Evolutionary conservation across 2,329 filamentous ascomycete species (phyloP), one percentile per base, ranked within the genome.

Genomic region (Exophiala phaeomuriformis): DNA sequence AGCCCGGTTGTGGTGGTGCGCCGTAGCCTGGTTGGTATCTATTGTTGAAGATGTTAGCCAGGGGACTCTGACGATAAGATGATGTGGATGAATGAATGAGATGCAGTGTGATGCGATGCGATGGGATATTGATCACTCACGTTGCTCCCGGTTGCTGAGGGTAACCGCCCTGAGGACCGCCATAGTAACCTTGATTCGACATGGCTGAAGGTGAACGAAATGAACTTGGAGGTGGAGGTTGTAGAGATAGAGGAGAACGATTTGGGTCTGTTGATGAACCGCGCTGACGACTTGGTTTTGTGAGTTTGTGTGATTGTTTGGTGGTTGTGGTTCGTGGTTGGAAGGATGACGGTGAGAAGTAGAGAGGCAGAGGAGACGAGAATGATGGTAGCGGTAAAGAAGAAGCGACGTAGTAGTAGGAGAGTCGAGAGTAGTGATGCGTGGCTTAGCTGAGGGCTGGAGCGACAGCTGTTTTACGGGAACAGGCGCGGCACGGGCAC

Each of bases 141-240:
- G 43, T 51, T 54, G 61, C 56, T 19, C 56, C 58, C 43, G 61
- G 61, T 45, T 62, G 59, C 52, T 63, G 39, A 28, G 39, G 39
- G 19, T 41, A 41, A 27, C 39, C 39, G 39, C 39, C 39, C 4
- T 41, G 61, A 49, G 58, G 60, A 28, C 56, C 55, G 41, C 53
- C 52, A 39, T 63, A 62, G 46, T 64, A 64, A 40, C 52, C 55
- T 59, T 63, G 60, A 37, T 56, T 61, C 32, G 60, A 59, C 61
- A 63, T 63, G 19, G 28, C 33, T 49, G 19, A 19, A 19, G 19
- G 19, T 19, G 19, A 19, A 19, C 19, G 19, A 19, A 19, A 10
- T 47, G 43, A 31, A n/a, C 31, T 37, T 30, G 28, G 29, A 2
- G 30, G 48, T 35, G 19, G 33, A 36, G 12, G 30, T 6, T 10